Evolutionary conservation across 2,329 filamentous ascomycete genomes (phyloP), one percentile per base, ranked within the genome.

Genomic region (Kalaharituber pfeilii): DNA sequence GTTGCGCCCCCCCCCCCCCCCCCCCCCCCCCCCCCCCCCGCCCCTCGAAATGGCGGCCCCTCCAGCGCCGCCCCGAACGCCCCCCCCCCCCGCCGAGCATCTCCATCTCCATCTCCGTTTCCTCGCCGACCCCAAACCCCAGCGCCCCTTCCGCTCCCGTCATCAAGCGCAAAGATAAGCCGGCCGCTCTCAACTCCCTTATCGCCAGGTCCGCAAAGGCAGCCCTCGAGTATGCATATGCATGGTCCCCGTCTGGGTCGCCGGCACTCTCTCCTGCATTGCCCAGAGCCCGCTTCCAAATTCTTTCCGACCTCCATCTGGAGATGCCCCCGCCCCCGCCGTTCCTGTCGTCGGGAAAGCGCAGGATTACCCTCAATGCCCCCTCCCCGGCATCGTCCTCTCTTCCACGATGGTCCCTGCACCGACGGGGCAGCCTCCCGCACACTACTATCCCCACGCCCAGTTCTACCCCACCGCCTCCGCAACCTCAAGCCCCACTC

Each of bases 281-380:
- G 6, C 47, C 47, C n/a, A 50, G 4, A 25, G n/a, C 47, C 15
- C 25, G 25, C 47, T 50, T 50, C 27, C 47, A 50, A 26, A 20
- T 50, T 22, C 24, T 50, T 6, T 50, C 47, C 9, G 47, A 50
- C 26, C 15, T 50, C 8, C 47, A 50, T 27, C 47, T 50, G 11
- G 47, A 50, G 47, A 27, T 30, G 1, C 42, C 42, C 18, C 42
- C 42, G 15, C 42, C 42, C 33, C 42, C 15, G 42, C 42, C 86
- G 53, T 88, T 86, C 42, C 81, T 81, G 49, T 59, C 58, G 87
- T 94, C 33, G 96, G 95, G 65, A 79, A 84, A 57, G 86, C 94
- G 67, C 89, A 91, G 42, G 77, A 89, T 54, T 78, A 83, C 26
- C 75, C 98, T 57, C 80, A 79, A 67, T 73, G 68, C 13, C 33